Evolutionary conservation across 176 grass and related monocot species (phyloP).

Genomic region (Hsuehochloa calcarea): DNA sequence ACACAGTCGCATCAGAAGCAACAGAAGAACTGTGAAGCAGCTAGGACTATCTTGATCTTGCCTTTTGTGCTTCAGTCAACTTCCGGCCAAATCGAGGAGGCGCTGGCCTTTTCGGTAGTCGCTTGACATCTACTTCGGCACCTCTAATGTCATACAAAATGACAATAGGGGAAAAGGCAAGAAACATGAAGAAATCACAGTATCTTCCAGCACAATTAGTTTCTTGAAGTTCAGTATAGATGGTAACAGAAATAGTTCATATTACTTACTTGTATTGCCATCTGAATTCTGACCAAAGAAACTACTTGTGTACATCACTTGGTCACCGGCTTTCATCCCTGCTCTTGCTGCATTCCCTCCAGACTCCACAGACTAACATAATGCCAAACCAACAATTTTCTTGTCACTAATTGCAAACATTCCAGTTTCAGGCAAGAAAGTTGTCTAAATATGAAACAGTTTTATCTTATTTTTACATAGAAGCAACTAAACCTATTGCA

Average conservation of each 20-base stretch:
- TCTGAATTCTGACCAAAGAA: constrained; percentile 43
- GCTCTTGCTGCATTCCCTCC: constrained; percentile 90
- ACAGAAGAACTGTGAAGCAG: neutral
- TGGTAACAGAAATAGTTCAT: neutral
- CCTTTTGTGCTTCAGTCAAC: constrained; percentile 86
- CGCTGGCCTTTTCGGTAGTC: constrained; percentile 78
- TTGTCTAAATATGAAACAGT: neutral
- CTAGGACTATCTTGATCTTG: constrained; percentile 17
- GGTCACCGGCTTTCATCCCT: constrained; percentile 73
- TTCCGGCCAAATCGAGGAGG: constrained; percentile 78
- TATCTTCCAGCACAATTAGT: neutral
- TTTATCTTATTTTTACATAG: neutral
- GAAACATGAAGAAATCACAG: neutral
- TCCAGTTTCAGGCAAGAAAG: constrained; percentile 7
- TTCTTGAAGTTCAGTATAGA: constrained; percentile 12
- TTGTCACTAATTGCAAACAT: neutral
- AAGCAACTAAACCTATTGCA: neutral
- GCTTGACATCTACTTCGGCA: constrained; percentile 76
- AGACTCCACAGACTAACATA: constrained; percentile 66
- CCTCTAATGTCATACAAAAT: constrained; percentile 44
- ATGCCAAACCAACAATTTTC: constrained; percentile 11
- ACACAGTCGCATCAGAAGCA: too few species aligned
- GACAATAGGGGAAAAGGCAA: neutral
- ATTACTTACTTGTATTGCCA: too few species aligned
- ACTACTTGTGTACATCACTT: constrained; percentile 92